Evolutionary conservation across 495 filamentous ascomycete genomes (phyloP), one percentile per base, ranked within the genome.

Genomic region (Aspergillus biplanus): DNA sequence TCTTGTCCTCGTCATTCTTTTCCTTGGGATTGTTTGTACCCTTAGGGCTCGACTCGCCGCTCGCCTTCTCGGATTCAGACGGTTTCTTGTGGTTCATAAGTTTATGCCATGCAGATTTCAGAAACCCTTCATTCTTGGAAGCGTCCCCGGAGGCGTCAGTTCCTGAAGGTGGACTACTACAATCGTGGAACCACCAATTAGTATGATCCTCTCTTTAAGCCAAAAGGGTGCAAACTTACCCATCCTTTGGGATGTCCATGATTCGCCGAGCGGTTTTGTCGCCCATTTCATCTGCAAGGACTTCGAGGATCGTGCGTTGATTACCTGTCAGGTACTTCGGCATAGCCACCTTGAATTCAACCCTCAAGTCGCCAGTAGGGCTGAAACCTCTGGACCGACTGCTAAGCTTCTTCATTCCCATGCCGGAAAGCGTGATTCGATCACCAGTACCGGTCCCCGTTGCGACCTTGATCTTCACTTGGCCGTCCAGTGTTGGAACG

Each of bases 321-420:
- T 95, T 97, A 21, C 86, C 80, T 27, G 86, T 92, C 68, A 99
- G 80, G 69, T 92, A 96, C 76, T 96, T 97, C 12, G 95, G 95
- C 92, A 97, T 96, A 33, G 85, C 74, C 13, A 99, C 91, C 79
- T 92, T 94, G 81, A 96, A 98, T 74, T 98, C 96, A 7, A 99
- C 92, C 68, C 85, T 88, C 33, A 98, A 76, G 67, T 99, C 96
- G 69, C 93, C 93, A n/a, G 74, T 76, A 6, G 80, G 76, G 52
- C 54, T 75, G 61, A 77, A 77, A 37, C 76, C 82, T 53, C 84
- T 82, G n/a, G 78, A 68, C 11, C 85, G 78, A 32, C 77, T 75
- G 50, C 78, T 75, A 37, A 98, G 77, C 68, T 89, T 90, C 75
- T 89, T 91, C 95, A 99, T 97, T 39, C 95, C 95, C 86, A 90